These are phyloP conservation scores for Phytophthora macrochlamydospora DNA, from an alignment of 352 stramenopile genomes.

Conservation along the genomic window DNA sequence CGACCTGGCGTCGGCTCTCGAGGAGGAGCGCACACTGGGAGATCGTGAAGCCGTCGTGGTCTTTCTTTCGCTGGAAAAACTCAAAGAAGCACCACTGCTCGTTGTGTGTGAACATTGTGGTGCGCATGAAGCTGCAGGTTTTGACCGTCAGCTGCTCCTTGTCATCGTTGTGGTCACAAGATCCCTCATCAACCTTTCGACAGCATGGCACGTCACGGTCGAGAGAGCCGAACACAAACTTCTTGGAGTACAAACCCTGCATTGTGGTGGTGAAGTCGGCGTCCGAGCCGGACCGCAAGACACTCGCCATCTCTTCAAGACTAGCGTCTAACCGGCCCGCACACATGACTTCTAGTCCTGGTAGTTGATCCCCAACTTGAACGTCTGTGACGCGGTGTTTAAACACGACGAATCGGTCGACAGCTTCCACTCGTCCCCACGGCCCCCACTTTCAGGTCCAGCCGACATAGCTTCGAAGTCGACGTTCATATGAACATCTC, in stretches of 20 bases:
- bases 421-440: slow-evolving; percentile 28
- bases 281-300: slow-evolving; percentile 21
- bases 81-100: slow-evolving; percentile 47
- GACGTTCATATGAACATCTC: slow-evolving; percentile 18
- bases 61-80: slow-evolving; percentile 32
- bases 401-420: slow-evolving; percentile 32
- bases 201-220: slow-evolving; percentile 32
- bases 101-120: slow-evolving; percentile 33
- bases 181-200: neutral
- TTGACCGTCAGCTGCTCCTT: slow-evolving; percentile 40
- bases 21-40: slow-evolving; percentile 31
- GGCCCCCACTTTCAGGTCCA: slow-evolving; percentile 22
- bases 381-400: slow-evolving; percentile 8
- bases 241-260: slow-evolving; percentile 37
- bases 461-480: slow-evolving; percentile 30
- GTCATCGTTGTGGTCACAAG: slow-evolving; percentile 7
- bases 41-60: slow-evolving; percentile 38
- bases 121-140: slow-evolving; percentile 38
- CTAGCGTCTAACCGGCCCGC: slow-evolving; percentile 32
- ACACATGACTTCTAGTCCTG: slow-evolving; percentile 38
- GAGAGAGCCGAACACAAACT: slow-evolving; percentile 42
- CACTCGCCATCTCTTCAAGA: slow-evolving; percentile 33
- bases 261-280: slow-evolving; percentile 32
- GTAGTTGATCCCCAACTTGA: slow-evolving; percentile 1
- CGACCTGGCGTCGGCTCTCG: slow-evolving; percentile 20